Percentiles rank a stretch among this genome's conserved stretches.
Evolutionary conservation across 2,329 filamentous ascomycete genomes (phyloP).

Genomic region (Fusarium foetens): DNA sequence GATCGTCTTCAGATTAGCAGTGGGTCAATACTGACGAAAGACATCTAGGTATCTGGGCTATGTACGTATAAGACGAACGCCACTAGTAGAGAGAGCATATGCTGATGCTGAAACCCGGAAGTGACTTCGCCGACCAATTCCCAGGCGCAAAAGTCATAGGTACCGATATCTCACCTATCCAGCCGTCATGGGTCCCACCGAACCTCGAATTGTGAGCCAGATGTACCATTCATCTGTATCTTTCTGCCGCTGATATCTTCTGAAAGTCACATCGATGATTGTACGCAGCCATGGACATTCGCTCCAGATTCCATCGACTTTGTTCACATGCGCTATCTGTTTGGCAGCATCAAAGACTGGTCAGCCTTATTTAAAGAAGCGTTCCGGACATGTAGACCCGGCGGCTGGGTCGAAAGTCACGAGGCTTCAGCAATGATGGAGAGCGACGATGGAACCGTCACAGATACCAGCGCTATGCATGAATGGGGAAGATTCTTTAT

Average conservation of each 20-base stretch:
- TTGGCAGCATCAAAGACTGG: constrained; percentile 67
- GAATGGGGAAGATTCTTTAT: constrained; percentile 43
- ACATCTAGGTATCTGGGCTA: constrained; percentile 9
- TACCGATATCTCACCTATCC: constrained; percentile 67
- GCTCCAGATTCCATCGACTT: constrained; percentile 60
- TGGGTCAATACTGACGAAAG: not conserved
- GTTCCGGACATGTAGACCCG: constrained; percentile 63
- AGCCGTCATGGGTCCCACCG: constrained; percentile 43
- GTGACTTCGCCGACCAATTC: constrained; percentile 59
- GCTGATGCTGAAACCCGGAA: constrained; percentile 37
- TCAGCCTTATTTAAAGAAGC: constrained; percentile 61
- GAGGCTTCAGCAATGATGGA: constrained; percentile 39
- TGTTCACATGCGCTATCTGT: constrained; percentile 66
- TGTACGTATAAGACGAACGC: not conserved
- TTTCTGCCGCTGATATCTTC: rapidly evolving
- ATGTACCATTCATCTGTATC: rapidly evolving
- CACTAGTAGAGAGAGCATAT: not conserved
- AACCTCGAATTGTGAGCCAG: constrained; percentile 17
- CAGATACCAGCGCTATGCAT: constrained; percentile 36
- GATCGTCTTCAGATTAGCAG: rapidly evolving
- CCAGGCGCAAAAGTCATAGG: constrained; percentile 58
- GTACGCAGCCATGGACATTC: constrained; percentile 45
- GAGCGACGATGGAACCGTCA: constrained; percentile 46
- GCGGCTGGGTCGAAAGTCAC: constrained; percentile 54
- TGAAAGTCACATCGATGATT: constrained; percentile 40